Conservation (phyloP, 345 rosid genomes). For the Linum tenue region DNA sequence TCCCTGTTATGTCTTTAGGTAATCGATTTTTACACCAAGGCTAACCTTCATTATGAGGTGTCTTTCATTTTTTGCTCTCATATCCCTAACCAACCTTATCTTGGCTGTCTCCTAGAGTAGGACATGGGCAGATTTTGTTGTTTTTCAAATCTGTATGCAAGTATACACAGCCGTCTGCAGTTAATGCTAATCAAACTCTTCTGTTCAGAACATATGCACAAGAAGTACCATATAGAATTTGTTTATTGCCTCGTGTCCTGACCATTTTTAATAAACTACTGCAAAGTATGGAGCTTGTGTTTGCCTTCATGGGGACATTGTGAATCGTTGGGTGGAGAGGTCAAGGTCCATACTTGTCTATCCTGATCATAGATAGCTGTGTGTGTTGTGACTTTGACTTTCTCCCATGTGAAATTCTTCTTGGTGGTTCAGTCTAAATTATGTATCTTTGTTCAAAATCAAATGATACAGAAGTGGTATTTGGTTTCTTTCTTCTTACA, state of each 20-base stretch:
- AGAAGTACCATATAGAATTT: too few relatives aligned
- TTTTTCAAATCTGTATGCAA: too few relatives aligned
- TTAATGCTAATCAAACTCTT: too few relatives aligned
- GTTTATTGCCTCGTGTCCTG: neutral
- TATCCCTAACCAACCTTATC: neutral
- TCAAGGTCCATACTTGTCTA: neutral
- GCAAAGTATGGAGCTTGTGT: constrained; percentile 9
- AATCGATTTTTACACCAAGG: neutral
- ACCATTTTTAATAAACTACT: neutral
- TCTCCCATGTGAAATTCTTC: neutral
- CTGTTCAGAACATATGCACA: too few relatives aligned
- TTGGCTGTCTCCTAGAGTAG: neutral
- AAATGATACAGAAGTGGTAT: neutral
- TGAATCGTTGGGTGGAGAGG: neutral
- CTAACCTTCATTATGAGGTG: neutral
- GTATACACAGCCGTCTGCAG: too few relatives aligned
- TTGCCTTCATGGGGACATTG: constrained; percentile 7
- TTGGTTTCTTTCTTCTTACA: neutral
- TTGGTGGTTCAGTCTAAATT: neutral
- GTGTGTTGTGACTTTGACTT: constrained; percentile 10
- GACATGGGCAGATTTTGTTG: neutral
- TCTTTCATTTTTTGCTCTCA: neutral
- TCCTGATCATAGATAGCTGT: neutral
- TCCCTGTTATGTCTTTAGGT: neutral
- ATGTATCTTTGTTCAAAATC: neutral